phyloP scores from a whole-genome alignment of 73 alveolate species.

The Urostyla sp. region DNA sequence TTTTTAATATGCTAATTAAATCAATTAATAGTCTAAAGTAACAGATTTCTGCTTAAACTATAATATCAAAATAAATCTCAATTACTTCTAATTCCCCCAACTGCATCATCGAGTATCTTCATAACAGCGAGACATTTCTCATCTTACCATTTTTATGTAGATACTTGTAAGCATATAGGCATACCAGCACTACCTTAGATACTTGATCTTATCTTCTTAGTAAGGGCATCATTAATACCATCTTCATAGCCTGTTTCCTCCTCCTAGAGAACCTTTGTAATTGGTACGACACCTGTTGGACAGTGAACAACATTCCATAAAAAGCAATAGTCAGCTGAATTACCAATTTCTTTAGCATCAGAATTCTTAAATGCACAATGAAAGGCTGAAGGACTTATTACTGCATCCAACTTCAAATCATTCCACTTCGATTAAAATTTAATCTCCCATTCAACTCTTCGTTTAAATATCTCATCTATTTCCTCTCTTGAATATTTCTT shows the following conservation, averaged over 20 bases:
- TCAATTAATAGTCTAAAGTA: no score
- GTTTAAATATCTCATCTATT: not conserved
- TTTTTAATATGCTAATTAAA: no score
- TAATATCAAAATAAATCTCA: no score
- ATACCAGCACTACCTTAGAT: conserved; percentile 77
- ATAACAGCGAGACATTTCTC: conserved; percentile 79
- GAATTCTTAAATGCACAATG: conserved; percentile 8
- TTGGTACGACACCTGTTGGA: conserved; percentile 77
- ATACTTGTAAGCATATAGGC: conserved; percentile 87
- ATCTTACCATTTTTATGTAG: conserved; percentile 77
- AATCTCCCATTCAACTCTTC: not conserved
- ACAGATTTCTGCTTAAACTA: no score
- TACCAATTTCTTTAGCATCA: not conserved
- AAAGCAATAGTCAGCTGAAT: conserved; percentile 37
- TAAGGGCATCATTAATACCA: conserved; percentile 8
- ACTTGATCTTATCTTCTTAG: not conserved
- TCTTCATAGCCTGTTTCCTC: conserved; percentile 41
- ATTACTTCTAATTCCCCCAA: no score
- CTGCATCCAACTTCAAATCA: conserved; percentile 8
- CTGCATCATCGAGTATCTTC: conserved; percentile 62
- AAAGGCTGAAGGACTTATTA: conserved; percentile 39
- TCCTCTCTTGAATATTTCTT: not conserved
- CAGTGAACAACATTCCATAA: conserved; percentile 70
- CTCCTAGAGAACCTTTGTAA: conserved; percentile 31
- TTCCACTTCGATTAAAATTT: not conserved